phyloP scores from a whole-genome alignment of 2,329 filamentous ascomycete genomes.

The Alternaria dauci region DNA sequence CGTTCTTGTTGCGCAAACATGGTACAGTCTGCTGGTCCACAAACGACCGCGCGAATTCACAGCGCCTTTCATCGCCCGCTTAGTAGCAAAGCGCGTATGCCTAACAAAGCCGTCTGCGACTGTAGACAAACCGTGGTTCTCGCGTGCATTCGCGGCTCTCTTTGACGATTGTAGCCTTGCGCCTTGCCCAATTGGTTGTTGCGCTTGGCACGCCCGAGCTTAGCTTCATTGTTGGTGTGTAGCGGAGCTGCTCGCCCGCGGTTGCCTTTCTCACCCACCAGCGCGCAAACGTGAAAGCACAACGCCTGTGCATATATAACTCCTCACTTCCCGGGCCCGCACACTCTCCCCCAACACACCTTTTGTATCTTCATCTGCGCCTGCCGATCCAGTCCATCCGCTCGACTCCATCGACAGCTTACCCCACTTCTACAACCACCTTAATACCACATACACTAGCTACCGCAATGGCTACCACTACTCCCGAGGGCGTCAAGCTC shows the following conservation, averaged over 20 bases:
- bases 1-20: constrained; percentile 2
- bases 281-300: constrained; percentile 18
- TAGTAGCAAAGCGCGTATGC: not conserved
- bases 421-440: constrained; percentile 27
- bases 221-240: constrained; percentile 20
- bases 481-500: constrained; percentile 26
- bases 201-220: constrained; percentile 26
- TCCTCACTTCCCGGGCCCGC: constrained; percentile 5
- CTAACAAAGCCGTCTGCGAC: not conserved
- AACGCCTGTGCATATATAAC: constrained; percentile 24
- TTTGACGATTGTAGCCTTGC: constrained; percentile 35
- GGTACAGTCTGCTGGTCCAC: constrained; percentile 1
- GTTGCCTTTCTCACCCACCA: constrained; percentile 25
- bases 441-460: constrained; percentile 9
- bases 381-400: not conserved
- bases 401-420: constrained; percentile 19
- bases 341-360: constrained; percentile 12
- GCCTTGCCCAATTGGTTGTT: constrained; percentile 18
- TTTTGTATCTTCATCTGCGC: constrained; percentile 2
- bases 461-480: constrained; percentile 35
- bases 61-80: not conserved
- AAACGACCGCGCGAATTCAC: constrained; percentile 12
- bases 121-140: constrained; percentile 11
- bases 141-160: constrained; percentile 3
- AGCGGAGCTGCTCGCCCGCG: constrained; percentile 17